Evolutionary conservation across 345 rosid species (phyloP).

Genomic region (Moringa oleifera): DNA sequence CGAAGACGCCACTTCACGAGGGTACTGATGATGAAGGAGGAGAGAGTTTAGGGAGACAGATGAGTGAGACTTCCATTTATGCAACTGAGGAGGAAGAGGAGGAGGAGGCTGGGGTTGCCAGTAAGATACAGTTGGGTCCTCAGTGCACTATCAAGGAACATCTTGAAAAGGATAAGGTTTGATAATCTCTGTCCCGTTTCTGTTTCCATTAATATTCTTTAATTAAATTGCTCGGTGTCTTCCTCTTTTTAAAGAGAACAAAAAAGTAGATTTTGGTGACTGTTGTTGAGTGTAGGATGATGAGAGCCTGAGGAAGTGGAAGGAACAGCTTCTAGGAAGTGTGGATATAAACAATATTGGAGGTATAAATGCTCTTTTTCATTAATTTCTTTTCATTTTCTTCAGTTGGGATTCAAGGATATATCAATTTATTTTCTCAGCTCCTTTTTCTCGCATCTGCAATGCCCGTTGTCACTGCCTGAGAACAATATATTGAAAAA

Average conservation of each 20-base stretch:
- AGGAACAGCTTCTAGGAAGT: constrained; percentile 74
- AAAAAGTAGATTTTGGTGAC: too few species aligned
- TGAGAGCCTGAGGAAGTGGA: constrained; percentile 82
- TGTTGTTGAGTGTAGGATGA: constrained; percentile 46
- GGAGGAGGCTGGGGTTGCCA: constrained; percentile 26
- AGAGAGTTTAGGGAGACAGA: constrained; percentile 30
- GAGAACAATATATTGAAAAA: too few species aligned
- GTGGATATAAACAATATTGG: constrained; percentile 66
- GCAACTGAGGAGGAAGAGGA: constrained; percentile 53
- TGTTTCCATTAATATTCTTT: background rate
- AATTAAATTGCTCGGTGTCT: too few species aligned
- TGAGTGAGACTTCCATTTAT: constrained; percentile 39
- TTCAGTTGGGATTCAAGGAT: background rate
- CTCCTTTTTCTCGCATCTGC: too few species aligned
- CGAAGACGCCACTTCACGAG: constrained; percentile 16
- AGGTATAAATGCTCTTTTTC: constrained; percentile 25
- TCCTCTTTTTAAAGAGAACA: background rate
- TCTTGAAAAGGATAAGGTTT: constrained; percentile 68
- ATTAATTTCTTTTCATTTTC: too few species aligned
- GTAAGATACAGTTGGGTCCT: constrained; percentile 58
- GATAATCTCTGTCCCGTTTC: background rate
- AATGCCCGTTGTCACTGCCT: too few species aligned
- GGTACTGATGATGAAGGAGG: constrained; percentile 25
- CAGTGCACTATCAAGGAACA: constrained; percentile 70
- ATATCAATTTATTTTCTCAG: background rate